Evolutionary conservation across 805 yeast genomes (phyloP), one percentile per base, ranked within the genome.

Genomic region (Myxozyma monticola): DNA sequence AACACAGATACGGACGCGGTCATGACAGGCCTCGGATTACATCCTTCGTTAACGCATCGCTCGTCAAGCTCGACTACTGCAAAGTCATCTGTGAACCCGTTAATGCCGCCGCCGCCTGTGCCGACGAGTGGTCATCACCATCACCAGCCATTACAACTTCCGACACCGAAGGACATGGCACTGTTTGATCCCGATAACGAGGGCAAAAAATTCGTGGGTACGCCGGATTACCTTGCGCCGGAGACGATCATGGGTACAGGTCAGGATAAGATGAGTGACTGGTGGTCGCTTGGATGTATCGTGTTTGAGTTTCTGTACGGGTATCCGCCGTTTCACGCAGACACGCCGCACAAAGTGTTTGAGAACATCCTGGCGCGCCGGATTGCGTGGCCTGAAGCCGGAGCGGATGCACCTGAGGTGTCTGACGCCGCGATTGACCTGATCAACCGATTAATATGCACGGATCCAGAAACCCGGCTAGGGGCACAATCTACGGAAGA

Each of bases 261-360:
- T 0, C 96, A 91, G 65, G 86, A 83, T 54, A 89, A 81, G 56
- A 78, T 83, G 56, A 82, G 91, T n/a, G 97, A 90, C 70, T 90
- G 99, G 99, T 93, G 99, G 99, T 88, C 98, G 1, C 79, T 91
- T 29, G 99, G 99, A 0, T 91, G 98, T 67, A 88, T 93, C 10
- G 69, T 91, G 49, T 93, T 91, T 72, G 99, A 93, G 68, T 84
- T 93, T 64, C 64, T 88, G 35, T 86, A 84, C 66, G 99, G 99
- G 0, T 86, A 81, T 65, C 96, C 99, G 1, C 99, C 99, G 1
- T 93, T 93, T 67, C 93, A 87, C 66, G 95, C 85, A 1, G 72
- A 73, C 3, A 76, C 88, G 1, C 93, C 96, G 0, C 86, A 84
- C 36, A 71, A 75, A 51, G 96, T 93, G 0, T 93, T 93, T 65